These are phyloP conservation scores for Epichloe bromicola DNA, from an alignment of 2,329 filamentous ascomycete genomes.

Conservation along the genomic window DNA sequence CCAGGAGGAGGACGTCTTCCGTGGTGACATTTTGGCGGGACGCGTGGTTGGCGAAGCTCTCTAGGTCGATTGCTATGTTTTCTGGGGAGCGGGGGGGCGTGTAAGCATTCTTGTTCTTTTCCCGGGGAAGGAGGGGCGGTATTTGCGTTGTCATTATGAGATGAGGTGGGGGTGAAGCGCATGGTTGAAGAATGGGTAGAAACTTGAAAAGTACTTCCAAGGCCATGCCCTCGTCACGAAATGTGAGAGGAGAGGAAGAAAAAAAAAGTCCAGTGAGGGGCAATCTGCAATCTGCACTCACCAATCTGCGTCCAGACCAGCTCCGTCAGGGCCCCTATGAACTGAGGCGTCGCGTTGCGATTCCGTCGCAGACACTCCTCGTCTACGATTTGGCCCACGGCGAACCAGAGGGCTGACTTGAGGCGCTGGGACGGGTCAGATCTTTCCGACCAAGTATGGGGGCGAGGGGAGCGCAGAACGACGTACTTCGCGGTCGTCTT, in stretches of 20 bases:
- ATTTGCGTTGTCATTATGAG: not conserved
- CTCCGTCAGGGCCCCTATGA: conserved; percentile 76
- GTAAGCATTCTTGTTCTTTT: not conserved
- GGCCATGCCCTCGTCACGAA: no score
- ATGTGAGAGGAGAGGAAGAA: no score
- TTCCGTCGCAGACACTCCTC: conserved; percentile 50
- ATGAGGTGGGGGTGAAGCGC: no score
- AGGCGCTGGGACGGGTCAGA: conserved; percentile 43
- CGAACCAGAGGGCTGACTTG: conserved; percentile 75
- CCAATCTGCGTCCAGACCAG: conserved; percentile 80
- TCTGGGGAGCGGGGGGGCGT: conserved; percentile 24
- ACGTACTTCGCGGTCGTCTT: conserved; percentile 25
- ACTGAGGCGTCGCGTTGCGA: conserved; percentile 82
- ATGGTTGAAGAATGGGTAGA: no score
- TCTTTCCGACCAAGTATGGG: not conserved
- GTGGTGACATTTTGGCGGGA: conserved; percentile 67
- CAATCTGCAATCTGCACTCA: conserved; percentile 18
- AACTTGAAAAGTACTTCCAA: no score
- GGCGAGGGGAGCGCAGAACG: not conserved
- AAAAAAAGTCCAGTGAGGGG: no score
- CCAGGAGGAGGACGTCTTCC: conserved; percentile 78
- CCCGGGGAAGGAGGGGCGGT: not conserved
- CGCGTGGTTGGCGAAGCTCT: conserved; percentile 57
- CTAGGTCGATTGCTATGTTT: conserved; percentile 42
- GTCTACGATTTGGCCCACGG: conserved; percentile 78